Evolutionary conservation across 805 yeast species (phyloP).

Genomic region (Barnettozyma sucrosica): DNA sequence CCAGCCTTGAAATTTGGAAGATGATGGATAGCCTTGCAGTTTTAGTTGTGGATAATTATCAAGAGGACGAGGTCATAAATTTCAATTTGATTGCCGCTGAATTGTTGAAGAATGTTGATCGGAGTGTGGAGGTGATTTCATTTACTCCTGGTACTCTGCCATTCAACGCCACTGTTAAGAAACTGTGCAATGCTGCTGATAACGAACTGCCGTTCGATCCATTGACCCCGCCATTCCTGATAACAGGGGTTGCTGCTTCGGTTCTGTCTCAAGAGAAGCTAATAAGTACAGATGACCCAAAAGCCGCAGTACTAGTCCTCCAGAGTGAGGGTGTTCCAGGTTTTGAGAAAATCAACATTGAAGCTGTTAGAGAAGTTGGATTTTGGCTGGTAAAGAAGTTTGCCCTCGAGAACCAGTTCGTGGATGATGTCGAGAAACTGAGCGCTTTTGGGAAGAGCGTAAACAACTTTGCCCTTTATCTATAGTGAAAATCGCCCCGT

Average conservation of each 20-base stretch:
- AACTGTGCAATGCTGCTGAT: slow-evolving; percentile 4
- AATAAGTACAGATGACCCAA: slow-evolving; percentile 8
- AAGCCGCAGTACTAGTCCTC: slow-evolving; percentile 24
- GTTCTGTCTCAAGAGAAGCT: slow-evolving; percentile 26
- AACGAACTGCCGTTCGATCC: slow-evolving; percentile 13
- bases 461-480: slow-evolving; percentile 22
- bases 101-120: slow-evolving; percentile 12
- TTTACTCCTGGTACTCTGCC: slow-evolving; percentile 33
- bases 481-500: slow-evolving; percentile 5
- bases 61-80: slow-evolving; percentile 29
- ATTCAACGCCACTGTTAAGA: slow-evolving; percentile 20
- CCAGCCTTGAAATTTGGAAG: slow-evolving; percentile 13
- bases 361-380: slow-evolving; percentile 21
- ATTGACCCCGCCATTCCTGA: slow-evolving; percentile 54
- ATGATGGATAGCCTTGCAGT: slow-evolving; percentile 12
- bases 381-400: slow-evolving; percentile 7
- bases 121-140: slow-evolving; percentile 12
- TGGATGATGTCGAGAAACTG: slow-evolving; percentile 6
- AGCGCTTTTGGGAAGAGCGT: slow-evolving; percentile 17
- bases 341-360: slow-evolving; percentile 46
- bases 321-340: slow-evolving; percentile 62
- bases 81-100: slow-evolving; percentile 26
- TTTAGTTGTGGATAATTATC: slow-evolving; percentile 16
- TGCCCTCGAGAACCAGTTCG: slow-evolving; percentile 7
- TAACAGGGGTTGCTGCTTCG: slow-evolving; percentile 54